Conservation (phyloP, 164 flowering plant species). For the Aristolochia contorta region DNA sequence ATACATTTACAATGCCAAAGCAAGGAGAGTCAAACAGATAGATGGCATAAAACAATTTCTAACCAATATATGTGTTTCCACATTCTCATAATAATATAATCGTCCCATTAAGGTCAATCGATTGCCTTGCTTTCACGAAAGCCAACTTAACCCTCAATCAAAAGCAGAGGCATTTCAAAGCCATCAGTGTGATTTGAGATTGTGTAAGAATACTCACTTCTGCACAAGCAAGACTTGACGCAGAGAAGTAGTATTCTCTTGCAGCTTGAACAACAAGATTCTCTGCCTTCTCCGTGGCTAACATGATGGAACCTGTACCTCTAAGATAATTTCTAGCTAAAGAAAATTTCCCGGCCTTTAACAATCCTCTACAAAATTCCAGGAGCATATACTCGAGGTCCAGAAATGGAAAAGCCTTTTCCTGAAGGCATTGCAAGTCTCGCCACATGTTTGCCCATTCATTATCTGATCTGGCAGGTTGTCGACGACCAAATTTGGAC, state of each 20-base stretch:
- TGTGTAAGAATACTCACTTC: slow-evolving; percentile 51
- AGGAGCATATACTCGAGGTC: slow-evolving; percentile 74
- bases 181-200: not conserved
- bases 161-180: not conserved
- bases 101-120: too few relatives aligned
- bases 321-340: slow-evolving; percentile 89
- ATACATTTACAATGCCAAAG: too few relatives aligned
- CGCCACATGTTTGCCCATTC: slow-evolving; percentile 99
- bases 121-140: not conserved
- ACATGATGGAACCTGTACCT: slow-evolving; percentile 60
- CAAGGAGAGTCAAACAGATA: too few relatives aligned
- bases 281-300: slow-evolving; percentile 82
- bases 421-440: slow-evolving; percentile 73
- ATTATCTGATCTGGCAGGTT: slow-evolving; percentile 73
- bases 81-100: too few relatives aligned
- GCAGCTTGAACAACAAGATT: slow-evolving; percentile 91
- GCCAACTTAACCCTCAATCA: not conserved
- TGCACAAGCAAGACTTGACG: slow-evolving; percentile 74
- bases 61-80: too few relatives aligned
- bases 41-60: too few relatives aligned
- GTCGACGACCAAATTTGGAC: slow-evolving; percentile 87
- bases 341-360: slow-evolving; percentile 94
- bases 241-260: slow-evolving; percentile 89
- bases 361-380: slow-evolving; percentile 91
- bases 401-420: slow-evolving; percentile 88